Conservation (phyloP, 345 rosid species). For the Raphanus sativus region DNA sequence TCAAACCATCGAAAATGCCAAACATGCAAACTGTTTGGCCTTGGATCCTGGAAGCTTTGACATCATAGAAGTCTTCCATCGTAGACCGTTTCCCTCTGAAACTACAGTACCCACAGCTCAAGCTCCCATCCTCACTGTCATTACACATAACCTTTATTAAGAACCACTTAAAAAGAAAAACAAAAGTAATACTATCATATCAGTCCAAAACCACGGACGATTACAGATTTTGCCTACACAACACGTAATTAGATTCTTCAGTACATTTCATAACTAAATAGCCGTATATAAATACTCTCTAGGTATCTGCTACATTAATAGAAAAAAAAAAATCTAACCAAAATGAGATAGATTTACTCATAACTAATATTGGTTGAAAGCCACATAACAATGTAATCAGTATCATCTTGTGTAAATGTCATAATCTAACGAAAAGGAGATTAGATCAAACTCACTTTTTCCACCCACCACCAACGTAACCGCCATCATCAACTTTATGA, state of each 20-base stretch:
- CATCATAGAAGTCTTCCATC: conserved; percentile 93
- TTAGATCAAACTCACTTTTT: conserved; percentile 55
- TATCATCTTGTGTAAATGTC: too few species aligned
- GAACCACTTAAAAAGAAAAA: neutral
- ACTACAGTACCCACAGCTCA: conserved; percentile 96
- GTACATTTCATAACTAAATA: neutral
- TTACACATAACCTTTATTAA: conserved; percentile 5
- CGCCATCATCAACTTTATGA: conserved; percentile 68
- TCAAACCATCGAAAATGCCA: conserved; percentile 96
- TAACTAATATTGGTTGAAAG: too few species aligned
- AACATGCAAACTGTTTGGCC: conserved; percentile 84
- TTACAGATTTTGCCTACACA: neutral
- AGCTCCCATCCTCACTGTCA: conserved; percentile 78
- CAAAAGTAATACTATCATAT: neutral
- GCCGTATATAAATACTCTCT: neutral
- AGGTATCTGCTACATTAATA: conserved; percentile 1
- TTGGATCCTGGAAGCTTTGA: conserved; percentile 65
- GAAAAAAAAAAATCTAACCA: too few species aligned
- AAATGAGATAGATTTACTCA: too few species aligned
- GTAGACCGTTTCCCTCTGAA: conserved; percentile 93
- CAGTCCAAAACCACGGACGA: neutral
- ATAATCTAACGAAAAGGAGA: too few species aligned
- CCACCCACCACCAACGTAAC: conserved; percentile 82
- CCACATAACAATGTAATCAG: too few species aligned
- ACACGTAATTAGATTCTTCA: neutral